These are phyloP conservation scores for Cerrena zonata DNA, from an alignment of 1,284 basidiomycete genomes.

Conservation along the genomic window DNA sequence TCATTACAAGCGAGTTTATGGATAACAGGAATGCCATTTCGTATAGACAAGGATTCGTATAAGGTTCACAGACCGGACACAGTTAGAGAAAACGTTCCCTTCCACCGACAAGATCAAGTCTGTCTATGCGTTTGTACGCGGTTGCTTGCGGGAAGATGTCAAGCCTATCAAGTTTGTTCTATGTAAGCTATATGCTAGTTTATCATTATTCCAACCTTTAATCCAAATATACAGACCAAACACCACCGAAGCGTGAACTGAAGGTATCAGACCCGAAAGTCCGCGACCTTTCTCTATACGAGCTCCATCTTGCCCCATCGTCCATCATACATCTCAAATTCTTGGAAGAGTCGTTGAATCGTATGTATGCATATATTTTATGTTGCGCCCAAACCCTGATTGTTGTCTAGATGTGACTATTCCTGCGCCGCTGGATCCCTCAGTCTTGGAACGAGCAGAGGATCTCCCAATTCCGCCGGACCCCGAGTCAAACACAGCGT, in stretches of 20 bases:
- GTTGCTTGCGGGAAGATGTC: slow-evolving; percentile 64
- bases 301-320: slow-evolving; percentile 75
- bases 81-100: slow-evolving; percentile 74
- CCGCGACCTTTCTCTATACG: slow-evolving; percentile 57
- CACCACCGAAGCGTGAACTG: slow-evolving; percentile 76
- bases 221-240: slow-evolving; percentile 51
- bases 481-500: slow-evolving; percentile 22
- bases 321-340: slow-evolving; percentile 75
- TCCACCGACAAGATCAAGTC: slow-evolving; percentile 72
- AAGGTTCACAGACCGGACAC: slow-evolving; percentile 73
- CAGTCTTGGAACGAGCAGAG: slow-evolving; percentile 49
- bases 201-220: not conserved
- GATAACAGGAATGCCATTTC: no score
- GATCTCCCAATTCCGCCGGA: slow-evolving; percentile 55
- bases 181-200: slow-evolving; percentile 42
- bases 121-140: slow-evolving; percentile 78
- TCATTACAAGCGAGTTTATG: no score
- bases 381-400: no score
- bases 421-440: slow-evolving; percentile 61
- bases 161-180: slow-evolving; percentile 75
- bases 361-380: slow-evolving; percentile 44
- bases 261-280: slow-evolving; percentile 70
- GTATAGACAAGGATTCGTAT: slow-evolving; percentile 74
- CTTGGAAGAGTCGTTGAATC: slow-evolving; percentile 64
- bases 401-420: slow-evolving; percentile 29